These are phyloP conservation scores for Suaeda aralocaspica DNA, from an alignment of 148 eudicot species.

Conservation along the genomic window DNA sequence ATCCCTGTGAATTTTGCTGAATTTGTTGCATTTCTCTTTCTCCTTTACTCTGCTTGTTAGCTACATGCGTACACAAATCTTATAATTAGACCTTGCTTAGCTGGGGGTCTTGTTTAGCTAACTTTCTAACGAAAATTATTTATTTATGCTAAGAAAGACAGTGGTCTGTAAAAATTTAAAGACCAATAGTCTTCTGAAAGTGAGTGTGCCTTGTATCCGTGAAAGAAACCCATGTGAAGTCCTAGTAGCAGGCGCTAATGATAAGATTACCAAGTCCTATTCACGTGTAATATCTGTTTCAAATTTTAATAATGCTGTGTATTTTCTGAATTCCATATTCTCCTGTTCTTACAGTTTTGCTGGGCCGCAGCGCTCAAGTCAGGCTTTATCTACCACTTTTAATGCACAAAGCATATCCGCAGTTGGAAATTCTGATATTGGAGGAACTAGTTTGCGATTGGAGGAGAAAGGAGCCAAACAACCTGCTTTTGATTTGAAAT, in stretches of 20 bases:
- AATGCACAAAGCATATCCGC: slow-evolving; percentile 41
- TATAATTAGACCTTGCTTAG: neutral
- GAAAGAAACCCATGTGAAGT: neutral
- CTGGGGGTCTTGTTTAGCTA: neutral
- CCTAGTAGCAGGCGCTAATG: neutral
- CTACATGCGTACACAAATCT: neutral
- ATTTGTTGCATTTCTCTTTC: neutral
- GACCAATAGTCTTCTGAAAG: neutral
- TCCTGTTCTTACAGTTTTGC: slow-evolving; percentile 34
- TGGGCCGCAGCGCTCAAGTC: slow-evolving; percentile 37
- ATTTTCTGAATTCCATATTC: neutral
- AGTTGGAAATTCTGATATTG: slow-evolving; percentile 20
- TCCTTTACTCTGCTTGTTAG: neutral
- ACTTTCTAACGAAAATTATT: neutral
- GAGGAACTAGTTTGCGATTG: slow-evolving; percentile 23
- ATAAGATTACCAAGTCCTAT: neutral
- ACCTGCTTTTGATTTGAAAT: slow-evolving; percentile 12
- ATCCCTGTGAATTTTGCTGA: neutral
- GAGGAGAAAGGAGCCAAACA: slow-evolving; percentile 29
- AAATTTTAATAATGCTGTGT: neutral
- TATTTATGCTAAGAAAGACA: neutral
- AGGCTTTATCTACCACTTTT: slow-evolving; percentile 23
- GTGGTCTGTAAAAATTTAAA: neutral
- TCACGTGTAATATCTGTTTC: neutral
- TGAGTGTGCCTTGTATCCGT: no score